Base-by-base conservation (phyloP, 768 basidiomycete genomes). In the Mycena vulgaris region DNA sequence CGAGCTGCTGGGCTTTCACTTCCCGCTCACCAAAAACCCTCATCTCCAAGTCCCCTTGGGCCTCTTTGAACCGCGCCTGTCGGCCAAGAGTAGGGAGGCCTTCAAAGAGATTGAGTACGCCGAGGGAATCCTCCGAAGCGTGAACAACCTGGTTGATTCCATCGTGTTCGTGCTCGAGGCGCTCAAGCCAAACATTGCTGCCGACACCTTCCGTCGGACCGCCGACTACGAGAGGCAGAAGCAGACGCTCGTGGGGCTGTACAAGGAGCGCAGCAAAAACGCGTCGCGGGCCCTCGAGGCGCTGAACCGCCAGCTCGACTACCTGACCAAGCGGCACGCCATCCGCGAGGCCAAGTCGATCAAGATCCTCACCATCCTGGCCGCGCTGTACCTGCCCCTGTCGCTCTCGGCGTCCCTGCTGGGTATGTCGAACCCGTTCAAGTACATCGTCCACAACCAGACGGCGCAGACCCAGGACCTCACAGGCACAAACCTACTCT, bases 281-380 rank as follows among this genome's bases (percentile, higher is more conserved):
- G 60, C 60, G 42, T 61, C 30, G 45, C 60, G 60, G 60, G 60
- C 60, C 60, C 60, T 61, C 40, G 60, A 61, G 42, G 60, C 60
- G 60, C 60, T 61, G 60, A 48, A 61, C 60, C 60, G 60, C 47
- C 60, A 61, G 60, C 60, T 61, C 60, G 60, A 61, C 27, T 61
- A 61, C 60, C 60, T 61, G 60, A 61, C 60, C 60, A 61, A 61
- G 60, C 60, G 60, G 60, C 60, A 61, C 60, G 60, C 60, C 47
- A 61, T 61, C 60, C 60, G 45, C 60, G 60, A 61, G 60, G 40
- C 60, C 60, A 61, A 48, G 60, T 61, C 60, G 60, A 40, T 61
- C 60, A 61, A 47, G 60, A 40, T 61, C 60, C 60, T 61, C 60
- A 61, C 60, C 60, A 61, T 61, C 60, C 60, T 61, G 42, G 60